Base-by-base conservation (phyloP, 495 filamentous ascomycete genomes). In the Platismatia glauca region DNA sequence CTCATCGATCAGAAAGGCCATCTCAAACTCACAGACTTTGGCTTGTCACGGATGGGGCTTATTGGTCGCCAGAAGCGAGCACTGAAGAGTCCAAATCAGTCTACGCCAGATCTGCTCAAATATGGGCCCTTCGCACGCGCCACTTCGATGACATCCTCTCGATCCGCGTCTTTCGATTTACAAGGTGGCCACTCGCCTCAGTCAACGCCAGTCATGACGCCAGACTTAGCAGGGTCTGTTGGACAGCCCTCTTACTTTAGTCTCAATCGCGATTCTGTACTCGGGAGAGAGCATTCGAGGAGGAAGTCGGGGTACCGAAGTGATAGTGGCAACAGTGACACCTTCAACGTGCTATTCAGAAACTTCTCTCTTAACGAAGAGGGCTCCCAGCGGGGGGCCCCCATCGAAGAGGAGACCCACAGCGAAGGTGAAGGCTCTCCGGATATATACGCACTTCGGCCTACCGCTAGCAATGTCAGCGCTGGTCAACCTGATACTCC, bases 1-100 rank as follows among this genome's bases (percentile, higher is more conserved):
- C 80, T 98, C 60, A 98, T 98, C 68, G 94, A 98, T 71, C 91
- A 94, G 69, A 96, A 89, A 67, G 94, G 94, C 11, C 94, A 98
- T 75, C 76, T 98, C 62, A 98, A 98, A 76, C 76, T 98, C 68
- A 98, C 94, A 7, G 94, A 98, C 75, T 98, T 98, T 76, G 94
- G 94, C 52, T 78, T 98, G 34, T 98, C 94, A 22, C 86, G 94
- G 35, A 98, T 98, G 95, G 94, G 95, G 68, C 78, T 98, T 46
- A 87, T 98, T 60, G 94, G 94, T 56, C 89, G 94, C 63, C 94
- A 97, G 71, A 97, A 97, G 75, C 84, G 95, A 67, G 89, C 90
- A 16, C 79, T 95, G 58, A 90, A 90, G 71, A 89, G 84, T 67
- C 84, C 84, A 43, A 84, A 86, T 44, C 91, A 97, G 60, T 83